Evolutionary conservation across 2,329 filamentous ascomycete species (phyloP).

Genomic region (Aspergillus phoenicis): DNA sequence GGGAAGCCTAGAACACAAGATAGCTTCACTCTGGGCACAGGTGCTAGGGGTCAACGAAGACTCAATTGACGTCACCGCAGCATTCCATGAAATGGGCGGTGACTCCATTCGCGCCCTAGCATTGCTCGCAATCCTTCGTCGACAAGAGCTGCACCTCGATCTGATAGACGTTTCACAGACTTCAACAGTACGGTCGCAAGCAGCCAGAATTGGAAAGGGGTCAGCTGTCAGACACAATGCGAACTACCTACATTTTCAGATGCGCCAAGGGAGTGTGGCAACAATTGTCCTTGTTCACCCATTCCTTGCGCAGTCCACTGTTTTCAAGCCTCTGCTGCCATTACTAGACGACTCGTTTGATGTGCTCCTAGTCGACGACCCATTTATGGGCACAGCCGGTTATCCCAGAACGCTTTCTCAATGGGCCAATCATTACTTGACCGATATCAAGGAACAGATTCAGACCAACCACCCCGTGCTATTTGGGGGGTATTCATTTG

Average conservation of each 20-base stretch:
- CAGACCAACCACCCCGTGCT: neutral
- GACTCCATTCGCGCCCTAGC: conserved; percentile 11
- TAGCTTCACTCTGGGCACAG: conserved; percentile 7
- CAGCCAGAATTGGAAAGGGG: neutral
- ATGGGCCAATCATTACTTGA: conserved; percentile 3
- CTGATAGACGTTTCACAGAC: conserved; percentile 7
- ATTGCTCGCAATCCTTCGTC: conserved; percentile 6
- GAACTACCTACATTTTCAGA: neutral
- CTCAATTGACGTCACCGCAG: neutral
- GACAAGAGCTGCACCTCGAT: neutral
- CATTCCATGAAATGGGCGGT: conserved; percentile 7
- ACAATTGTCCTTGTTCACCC: conserved; percentile 13
- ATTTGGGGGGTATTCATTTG: conserved; percentile 12
- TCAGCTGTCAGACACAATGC: neutral
- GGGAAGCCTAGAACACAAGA: conserved; percentile 6
- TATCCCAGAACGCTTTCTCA: conserved; percentile 1
- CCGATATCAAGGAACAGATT: neutral
- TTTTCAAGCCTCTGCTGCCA: conserved; percentile 9
- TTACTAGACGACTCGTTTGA: conserved; percentile 5
- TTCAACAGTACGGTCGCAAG: conserved; percentile 7
- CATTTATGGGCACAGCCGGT: conserved; percentile 3
- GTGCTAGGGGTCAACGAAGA: neutral
- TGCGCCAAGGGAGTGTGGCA: neutral
- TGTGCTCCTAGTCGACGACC: conserved; percentile 12
- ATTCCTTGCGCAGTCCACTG: conserved; percentile 5